Evolutionary conservation across 2,329 filamentous ascomycete species (phyloP).

Genomic region (Cladosporium sp.): DNA sequence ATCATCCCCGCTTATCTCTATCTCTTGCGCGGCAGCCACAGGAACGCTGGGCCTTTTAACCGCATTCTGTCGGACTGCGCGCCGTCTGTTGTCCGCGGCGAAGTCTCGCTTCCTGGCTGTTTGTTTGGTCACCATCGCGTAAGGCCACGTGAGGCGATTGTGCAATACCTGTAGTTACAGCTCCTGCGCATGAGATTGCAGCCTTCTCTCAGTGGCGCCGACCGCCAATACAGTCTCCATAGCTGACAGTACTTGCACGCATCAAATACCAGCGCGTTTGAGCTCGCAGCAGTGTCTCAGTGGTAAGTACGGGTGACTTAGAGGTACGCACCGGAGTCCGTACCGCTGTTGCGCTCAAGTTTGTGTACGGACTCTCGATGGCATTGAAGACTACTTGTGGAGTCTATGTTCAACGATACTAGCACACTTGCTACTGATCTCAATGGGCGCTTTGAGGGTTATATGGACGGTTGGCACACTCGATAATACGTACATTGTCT

Average conservation of each 20-base stretch:
- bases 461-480: too few species aligned
- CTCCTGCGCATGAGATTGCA: too few species aligned
- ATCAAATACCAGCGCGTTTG: too few species aligned
- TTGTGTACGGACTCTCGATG: not conserved
- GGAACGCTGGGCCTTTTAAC: not conserved
- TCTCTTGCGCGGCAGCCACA: slow-evolving; percentile 1
- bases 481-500: too few species aligned
- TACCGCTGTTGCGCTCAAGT: not conserved
- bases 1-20: slow-evolving; percentile 9
- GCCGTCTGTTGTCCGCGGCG: not conserved
- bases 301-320: too few species aligned
- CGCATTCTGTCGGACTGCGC: not conserved
- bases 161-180: too few species aligned
- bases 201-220: too few species aligned
- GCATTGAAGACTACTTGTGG: not conserved
- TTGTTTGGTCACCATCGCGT: not conserved
- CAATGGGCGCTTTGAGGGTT: too few species aligned
- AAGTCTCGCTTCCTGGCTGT: not conserved
- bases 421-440: not conserved
- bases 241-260: too few species aligned
- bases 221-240: too few species aligned
- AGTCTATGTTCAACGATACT: not conserved
- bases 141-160: not conserved
- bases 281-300: too few species aligned
- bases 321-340: too few species aligned